Base-by-base conservation (phyloP, 2,329 filamentous ascomycete genomes). In the Aspergillus chevalieri region DNA sequence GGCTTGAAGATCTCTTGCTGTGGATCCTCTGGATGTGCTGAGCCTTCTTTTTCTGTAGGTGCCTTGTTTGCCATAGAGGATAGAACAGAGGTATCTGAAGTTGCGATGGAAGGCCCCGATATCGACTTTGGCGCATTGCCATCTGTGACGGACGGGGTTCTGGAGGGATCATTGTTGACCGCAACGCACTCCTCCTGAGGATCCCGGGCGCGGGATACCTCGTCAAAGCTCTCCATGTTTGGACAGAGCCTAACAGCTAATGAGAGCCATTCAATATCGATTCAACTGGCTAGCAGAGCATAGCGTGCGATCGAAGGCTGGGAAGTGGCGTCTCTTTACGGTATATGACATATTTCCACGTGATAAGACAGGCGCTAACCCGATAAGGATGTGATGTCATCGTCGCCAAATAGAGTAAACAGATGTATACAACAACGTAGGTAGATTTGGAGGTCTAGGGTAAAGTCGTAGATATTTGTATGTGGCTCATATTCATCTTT, bases 221-320 rank as follows among this genome's bases (percentile, higher is more conserved):
- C 65, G 50, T 70, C 66, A 30, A 70, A 66, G 57, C 68, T 72
- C 60, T 72, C 65, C 69, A 72, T 72, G 7, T 6, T 21, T 12
- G 17, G 8, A 41, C 5, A 0, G 10, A 19, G 8, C n/a, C 3
- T 28, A 28, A 4, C 3, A 30, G 26, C 26, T 30, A 12, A 4
- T 2, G 10, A 4, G 10, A 30, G 26, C 26, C 9, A 9, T 28
- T 30, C 26, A 30, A 12, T 12, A 30, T 4, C 21, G 8, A 30
- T 12, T 30, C 26, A 30, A 30, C 34, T 38, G 34, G n/a, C 8
- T 19, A 38, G 34, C 17, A 38, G 3, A 19, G 6, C 34, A 38
- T 15, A 2, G 26, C 26, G 26, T 28, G 26, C 9, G 10, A 9
- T 26, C 28, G 21, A 47, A 6, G 15, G 43, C 34, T 46, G 9